Evolutionary conservation across 306 rosid species (phyloP).

Genomic region (Luffa acutangula): DNA sequence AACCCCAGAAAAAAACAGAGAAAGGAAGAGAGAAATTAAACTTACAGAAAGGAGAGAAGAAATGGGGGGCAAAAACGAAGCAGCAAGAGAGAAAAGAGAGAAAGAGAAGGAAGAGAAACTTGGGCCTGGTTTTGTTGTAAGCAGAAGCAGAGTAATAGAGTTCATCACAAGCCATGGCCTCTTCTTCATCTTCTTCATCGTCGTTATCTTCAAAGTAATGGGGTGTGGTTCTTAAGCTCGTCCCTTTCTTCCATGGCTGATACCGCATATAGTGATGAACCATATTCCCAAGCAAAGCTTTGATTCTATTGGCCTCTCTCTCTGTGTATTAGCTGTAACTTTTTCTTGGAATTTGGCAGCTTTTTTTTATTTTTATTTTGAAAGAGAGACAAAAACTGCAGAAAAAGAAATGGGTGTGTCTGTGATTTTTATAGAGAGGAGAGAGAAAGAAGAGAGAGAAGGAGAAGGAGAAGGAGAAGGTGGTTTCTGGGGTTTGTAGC

Average conservation of each 20-base stretch:
- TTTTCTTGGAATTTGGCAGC: not conserved
- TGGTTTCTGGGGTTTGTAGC: not conserved
- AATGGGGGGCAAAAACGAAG: constrained; percentile 39
- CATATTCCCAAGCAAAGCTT: constrained; percentile 29
- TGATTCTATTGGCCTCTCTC: not conserved
- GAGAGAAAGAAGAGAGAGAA: constrained; percentile 9
- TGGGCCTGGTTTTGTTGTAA: constrained; percentile 50
- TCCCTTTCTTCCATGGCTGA: constrained; percentile 18
- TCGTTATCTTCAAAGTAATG: not conserved
- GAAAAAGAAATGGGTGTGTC: not conserved
- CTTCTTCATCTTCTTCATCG: not conserved
- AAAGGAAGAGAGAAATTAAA: constrained; percentile 11
- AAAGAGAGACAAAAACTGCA: not conserved
- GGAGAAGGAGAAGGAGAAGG: not conserved
- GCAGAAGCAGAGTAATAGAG: constrained; percentile 14
- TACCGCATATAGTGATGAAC: constrained; percentile 39
- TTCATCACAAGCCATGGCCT: constrained; percentile 33
- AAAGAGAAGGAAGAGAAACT: constrained; percentile 39
- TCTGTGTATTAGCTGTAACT: not conserved
- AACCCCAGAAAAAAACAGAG: not conserved
- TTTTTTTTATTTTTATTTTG: not conserved
- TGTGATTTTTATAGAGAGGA: not conserved
- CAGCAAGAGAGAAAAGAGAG: constrained; percentile 48
- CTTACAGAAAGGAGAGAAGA: constrained; percentile 29
- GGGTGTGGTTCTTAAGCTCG: not conserved